phyloP scores from a whole-genome alignment of 306 rosid species.

The Myrica gale region DNA sequence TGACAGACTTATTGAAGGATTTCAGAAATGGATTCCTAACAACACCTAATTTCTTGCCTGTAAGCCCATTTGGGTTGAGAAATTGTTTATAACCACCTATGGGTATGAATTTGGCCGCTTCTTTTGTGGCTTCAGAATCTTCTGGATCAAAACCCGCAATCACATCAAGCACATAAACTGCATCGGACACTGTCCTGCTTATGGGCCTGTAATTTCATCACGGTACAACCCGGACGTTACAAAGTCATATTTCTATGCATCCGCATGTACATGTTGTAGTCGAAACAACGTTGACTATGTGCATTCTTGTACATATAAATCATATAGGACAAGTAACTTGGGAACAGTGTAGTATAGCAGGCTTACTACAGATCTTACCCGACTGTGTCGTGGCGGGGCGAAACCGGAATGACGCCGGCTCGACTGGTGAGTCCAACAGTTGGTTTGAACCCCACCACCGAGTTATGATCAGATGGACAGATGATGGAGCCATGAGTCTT shows the following conservation, averaged over 20 bases:
- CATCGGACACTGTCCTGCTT: constrained; percentile 73
- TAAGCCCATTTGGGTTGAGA: constrained; percentile 48
- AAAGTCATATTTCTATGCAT: background rate
- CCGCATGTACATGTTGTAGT: too few species aligned
- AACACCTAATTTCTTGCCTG: constrained; percentile 64
- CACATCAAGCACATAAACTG: constrained; percentile 63
- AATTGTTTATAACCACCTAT: constrained; percentile 59
- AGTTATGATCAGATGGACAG: constrained; percentile 62
- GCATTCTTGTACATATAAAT: too few species aligned
- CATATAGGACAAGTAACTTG: too few species aligned
- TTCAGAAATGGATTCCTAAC: constrained; percentile 49
- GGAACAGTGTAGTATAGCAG: too few species aligned
- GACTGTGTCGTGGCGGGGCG: constrained; percentile 58
- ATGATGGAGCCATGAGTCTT: constrained; percentile 63
- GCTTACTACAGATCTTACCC: constrained; percentile 37
- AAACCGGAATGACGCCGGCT: constrained; percentile 54
- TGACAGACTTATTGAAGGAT: constrained; percentile 30
- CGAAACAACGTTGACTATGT: too few species aligned
- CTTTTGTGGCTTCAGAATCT: constrained; percentile 53
- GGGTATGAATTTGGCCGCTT: constrained; percentile 49
- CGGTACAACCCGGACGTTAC: background rate
- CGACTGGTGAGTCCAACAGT: constrained; percentile 72
- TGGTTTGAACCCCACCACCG: constrained; percentile 71
- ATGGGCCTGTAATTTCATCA: constrained; percentile 47
- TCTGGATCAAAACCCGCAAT: constrained; percentile 61